Evolutionary conservation across 495 filamentous ascomycete genomes (phyloP).

Genomic region (Pyrenula massariospora): DNA sequence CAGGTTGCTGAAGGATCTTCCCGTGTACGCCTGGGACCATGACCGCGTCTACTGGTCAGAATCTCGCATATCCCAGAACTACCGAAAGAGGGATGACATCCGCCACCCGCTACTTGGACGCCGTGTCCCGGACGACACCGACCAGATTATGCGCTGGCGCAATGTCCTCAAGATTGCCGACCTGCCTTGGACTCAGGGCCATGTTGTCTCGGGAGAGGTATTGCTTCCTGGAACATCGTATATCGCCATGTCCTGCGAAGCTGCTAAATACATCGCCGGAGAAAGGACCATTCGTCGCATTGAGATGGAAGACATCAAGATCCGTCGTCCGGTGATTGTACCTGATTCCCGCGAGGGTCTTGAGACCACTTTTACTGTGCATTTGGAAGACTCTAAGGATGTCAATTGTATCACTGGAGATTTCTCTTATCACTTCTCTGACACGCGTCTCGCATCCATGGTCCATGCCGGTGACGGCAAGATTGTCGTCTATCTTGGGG

Average conservation of each 20-base stretch:
- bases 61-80: conserved; percentile 19
- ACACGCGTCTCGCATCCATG: conserved; percentile 4
- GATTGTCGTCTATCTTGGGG: conserved; percentile 11
- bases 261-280: conserved; percentile 19
- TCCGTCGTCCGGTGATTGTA: conserved; percentile 22
- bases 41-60: conserved; percentile 19
- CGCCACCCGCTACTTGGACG: conserved; percentile 22
- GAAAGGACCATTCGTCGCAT: conserved; percentile 12
- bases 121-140: conserved; percentile 15
- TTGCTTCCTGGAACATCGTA: conserved; percentile 44
- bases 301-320: conserved; percentile 17
- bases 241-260: conserved; percentile 40
- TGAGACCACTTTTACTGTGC: background rate
- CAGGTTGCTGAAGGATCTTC: conserved; percentile 21
- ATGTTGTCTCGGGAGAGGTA: conserved; percentile 11
- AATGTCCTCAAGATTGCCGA: conserved; percentile 9
- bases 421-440: background rate
- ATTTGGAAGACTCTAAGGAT: background rate
- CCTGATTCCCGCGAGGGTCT: conserved; percentile 19
- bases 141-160: conserved; percentile 11
- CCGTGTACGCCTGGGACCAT: conserved; percentile 32
- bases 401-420: background rate
- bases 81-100: conserved; percentile 16
- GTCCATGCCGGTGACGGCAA: conserved; percentile 18
- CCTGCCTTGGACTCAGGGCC: conserved; percentile 13